A percentile compares a stretch with the other conserved stretches of the same genome.
These are phyloP conservation scores for Vigna unguiculata DNA, from an alignment of 306 rosid species.

Conservation along the genomic window DNA sequence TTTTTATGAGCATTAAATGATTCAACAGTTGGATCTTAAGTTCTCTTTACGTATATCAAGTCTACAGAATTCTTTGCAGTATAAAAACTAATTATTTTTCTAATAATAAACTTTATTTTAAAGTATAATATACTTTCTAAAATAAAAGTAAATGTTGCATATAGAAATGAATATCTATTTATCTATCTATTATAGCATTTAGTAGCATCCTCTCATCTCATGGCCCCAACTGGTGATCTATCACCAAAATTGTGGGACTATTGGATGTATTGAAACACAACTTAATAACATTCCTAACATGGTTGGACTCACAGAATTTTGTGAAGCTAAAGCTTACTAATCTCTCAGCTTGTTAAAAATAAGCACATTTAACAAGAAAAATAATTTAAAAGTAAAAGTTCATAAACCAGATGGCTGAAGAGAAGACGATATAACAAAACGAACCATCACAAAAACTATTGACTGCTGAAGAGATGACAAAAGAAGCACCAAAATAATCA, in stretches of 20 bases:
- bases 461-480: conserved; percentile 20
- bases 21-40: not conserved
- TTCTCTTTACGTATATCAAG: not conserved
- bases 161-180: not conserved
- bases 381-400: not conserved
- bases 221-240: conserved; percentile 7
- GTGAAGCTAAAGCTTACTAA: not conserved
- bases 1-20: not conserved
- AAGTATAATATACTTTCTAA: too few species aligned
- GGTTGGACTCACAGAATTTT: not conserved
- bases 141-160: not conserved
- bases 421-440: not conserved
- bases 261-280: too few species aligned
- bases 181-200: not conserved
- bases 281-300: not conserved
- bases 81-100: not conserved
- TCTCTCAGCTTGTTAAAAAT: conserved; percentile 5
- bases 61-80: not conserved
- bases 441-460: conserved; percentile 9
- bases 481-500: conserved; percentile 26
- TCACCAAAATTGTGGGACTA: too few species aligned
- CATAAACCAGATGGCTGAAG: conserved; percentile 14
- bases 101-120: not conserved
- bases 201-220: conserved; percentile 6
- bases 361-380: not conserved